Evolutionary conservation across 441 rosid species (phyloP), one percentile per base, ranked within the genome.

Genomic region (Erysimum pusillum): DNA sequence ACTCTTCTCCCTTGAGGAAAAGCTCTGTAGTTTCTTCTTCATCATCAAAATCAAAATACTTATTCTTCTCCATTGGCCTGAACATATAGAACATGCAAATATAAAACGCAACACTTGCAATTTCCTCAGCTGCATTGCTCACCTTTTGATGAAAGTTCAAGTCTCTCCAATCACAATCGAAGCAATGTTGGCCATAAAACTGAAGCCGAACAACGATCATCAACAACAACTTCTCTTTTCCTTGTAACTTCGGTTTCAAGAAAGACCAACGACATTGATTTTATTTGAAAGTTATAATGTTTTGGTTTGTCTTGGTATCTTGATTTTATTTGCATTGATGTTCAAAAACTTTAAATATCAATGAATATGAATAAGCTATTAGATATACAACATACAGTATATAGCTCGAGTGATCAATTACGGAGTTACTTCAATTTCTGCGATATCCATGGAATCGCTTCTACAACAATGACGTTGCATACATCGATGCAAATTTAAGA

Each of bases 201-300:
- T 90, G 98, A 42, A 86, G 90, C 0, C 94, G 99, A 34, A 91
- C 84, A 84, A 90, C 99, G 36, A 92, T 87, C 95, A 89, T 90
- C 84, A 89, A 79, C 41, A 90, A 89, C 61, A 87, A 89, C 92
- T 94, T 94, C 80, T 91, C 92, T 79, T 83, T 89, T 79, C 89
- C 92, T 67, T 88, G 98, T 68, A 90, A 72, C 54, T 88, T 91
- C 0, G 95, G 99, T 81, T 90, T 92, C 81, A 95, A 76, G 76
- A 95, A 91, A 10, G 98, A 95, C 98, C 98, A 83, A 0, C 97
- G n/a, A n/a, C n/a, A n/a, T n/a, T n/a, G n/a, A n/a, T n/a, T n/a
- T n/a, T n/a, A n/a, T n/a, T n/a, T n/a, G n/a, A n/a, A n/a, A n/a
- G n/a, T n/a, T n/a, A n/a, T n/a, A n/a, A n/a, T n/a, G n/a, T n/a